These are phyloP conservation scores for Nidularia pulvinata DNA, from an alignment of 768 basidiomycete species.

Conservation along the genomic window DNA sequence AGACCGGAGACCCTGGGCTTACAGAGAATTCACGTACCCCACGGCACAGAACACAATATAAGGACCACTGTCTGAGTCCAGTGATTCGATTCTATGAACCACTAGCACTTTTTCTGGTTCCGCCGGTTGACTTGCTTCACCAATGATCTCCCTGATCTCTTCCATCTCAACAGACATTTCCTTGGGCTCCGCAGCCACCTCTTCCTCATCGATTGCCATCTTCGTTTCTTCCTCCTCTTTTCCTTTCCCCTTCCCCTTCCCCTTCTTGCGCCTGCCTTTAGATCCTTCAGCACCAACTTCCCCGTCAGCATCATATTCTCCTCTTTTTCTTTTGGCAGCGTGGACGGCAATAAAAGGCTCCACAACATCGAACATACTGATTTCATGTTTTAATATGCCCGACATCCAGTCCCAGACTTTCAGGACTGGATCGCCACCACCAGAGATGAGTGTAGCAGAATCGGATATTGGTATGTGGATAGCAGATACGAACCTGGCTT, in stretches of 20 bases:
- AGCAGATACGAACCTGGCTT: constrained; percentile 76
- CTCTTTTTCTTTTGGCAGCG: constrained; percentile 26
- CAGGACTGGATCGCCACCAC: constrained; percentile 81
- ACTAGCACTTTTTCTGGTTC: constrained; percentile 5
- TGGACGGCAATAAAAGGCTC: constrained; percentile 47
- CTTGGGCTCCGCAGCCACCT: too few relatives aligned
- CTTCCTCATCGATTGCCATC: constrained; percentile 12
- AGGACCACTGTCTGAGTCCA: constrained; percentile 3
- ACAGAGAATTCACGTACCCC: constrained; percentile 49
- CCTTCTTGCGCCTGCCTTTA: constrained; percentile 15
- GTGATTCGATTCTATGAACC: constrained; percentile 3
- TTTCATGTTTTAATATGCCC: constrained; percentile 50
- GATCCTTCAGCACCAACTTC: constrained; percentile 14
- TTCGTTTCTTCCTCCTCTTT: constrained; percentile 14
- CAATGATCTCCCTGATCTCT: constrained; percentile 7
- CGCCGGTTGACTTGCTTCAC: too few relatives aligned
- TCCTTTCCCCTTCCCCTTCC: constrained; percentile 35
- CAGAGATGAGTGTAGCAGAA: constrained; percentile 65
- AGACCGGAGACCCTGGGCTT: neutral
- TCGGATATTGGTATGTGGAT: constrained; percentile 62
- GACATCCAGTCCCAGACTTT: constrained; percentile 82
- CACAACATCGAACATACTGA: constrained; percentile 48
- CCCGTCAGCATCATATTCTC: constrained; percentile 26
- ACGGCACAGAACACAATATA: constrained; percentile 67
- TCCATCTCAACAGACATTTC: too few relatives aligned